Conservation (phyloP, 345 rosid genomes). For the Pelargonium nanum region DNA sequence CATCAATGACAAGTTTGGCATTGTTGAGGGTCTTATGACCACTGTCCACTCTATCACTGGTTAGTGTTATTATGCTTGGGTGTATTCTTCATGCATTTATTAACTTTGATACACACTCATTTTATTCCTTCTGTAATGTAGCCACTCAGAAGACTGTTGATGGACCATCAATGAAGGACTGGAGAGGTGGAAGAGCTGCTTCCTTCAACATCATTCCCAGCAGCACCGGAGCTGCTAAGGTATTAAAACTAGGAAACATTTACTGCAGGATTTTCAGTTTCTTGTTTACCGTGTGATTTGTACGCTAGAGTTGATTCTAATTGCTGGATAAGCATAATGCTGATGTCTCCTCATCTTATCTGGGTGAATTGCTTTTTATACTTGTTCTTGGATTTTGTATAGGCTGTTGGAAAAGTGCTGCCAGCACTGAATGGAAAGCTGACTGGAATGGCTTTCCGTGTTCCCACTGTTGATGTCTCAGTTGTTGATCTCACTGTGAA, state of each 20-base stretch:
- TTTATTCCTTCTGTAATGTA: not conserved
- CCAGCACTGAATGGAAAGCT: constrained; percentile 31
- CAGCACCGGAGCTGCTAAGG: constrained; percentile 40
- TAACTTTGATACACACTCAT: not conserved
- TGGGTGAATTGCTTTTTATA: not conserved
- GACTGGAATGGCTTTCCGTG: constrained; percentile 40
- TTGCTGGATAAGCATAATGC: too few relatives aligned
- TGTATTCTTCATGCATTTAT: not conserved
- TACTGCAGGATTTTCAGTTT: not conserved
- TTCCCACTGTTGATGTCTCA: constrained; percentile 38
- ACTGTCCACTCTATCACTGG: constrained; percentile 36
- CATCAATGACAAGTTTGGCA: constrained; percentile 24
- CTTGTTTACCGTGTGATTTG: not conserved
- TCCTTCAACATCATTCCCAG: constrained; percentile 33
- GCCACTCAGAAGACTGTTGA: constrained; percentile 35
- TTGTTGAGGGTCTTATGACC: constrained; percentile 37
- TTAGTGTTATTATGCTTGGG: not conserved
- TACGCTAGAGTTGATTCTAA: not conserved
- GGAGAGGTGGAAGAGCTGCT: constrained; percentile 39
- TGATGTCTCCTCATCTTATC: not conserved
- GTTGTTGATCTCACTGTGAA: constrained; percentile 42
- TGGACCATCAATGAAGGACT: constrained; percentile 35
- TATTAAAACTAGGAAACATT: not conserved
- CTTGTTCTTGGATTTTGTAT: not conserved
- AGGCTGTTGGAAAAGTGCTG: constrained; percentile 35